Conservation (phyloP, 257 asterid genomes). For the Penstemon newberryi region DNA sequence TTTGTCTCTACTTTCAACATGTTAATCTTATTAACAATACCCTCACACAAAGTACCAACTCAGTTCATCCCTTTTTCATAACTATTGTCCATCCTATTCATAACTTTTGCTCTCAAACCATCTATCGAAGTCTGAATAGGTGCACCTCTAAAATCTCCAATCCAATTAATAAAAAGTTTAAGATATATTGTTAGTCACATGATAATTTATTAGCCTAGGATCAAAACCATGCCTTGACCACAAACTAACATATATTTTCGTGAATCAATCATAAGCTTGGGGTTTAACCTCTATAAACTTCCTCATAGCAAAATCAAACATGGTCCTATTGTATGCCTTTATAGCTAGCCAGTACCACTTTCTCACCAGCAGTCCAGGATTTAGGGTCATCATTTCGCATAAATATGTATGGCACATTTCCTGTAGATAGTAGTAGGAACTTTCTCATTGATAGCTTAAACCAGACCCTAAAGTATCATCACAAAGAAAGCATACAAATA, state of each 20-base stretch:
- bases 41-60: neutral
- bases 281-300: neutral
- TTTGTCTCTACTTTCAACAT: no score
- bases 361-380: no score
- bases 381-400: neutral
- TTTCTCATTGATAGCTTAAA: no score
- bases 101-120: neutral
- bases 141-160: neutral
- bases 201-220: neutral
- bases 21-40: neutral
- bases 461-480: no score
- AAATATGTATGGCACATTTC: neutral
- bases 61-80: neutral
- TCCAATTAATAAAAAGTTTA: neutral
- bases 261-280: neutral
- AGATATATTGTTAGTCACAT: neutral
- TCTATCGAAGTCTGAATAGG: neutral
- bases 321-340: neutral
- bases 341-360: no score
- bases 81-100: neutral
- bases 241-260: neutral
- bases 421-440: no score
- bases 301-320: no score
- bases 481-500: no score
- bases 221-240: slow-evolving; percentile 23